Evolutionary conservation across 2,329 filamentous ascomycete species (phyloP), one percentile per base, ranked within the genome.

Genomic region (Neonectria sp.): DNA sequence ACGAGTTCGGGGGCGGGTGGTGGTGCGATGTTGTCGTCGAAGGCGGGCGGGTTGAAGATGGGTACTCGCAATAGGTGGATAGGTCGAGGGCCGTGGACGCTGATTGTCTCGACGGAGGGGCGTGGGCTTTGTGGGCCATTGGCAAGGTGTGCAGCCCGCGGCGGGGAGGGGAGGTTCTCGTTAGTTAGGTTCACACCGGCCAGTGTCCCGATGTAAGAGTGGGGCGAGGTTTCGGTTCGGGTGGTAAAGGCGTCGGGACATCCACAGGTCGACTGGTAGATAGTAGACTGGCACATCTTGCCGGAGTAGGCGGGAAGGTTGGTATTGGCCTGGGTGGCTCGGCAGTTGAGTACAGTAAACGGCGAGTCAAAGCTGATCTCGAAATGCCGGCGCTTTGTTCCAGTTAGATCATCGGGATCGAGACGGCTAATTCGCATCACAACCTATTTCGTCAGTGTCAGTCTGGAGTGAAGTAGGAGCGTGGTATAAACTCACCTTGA

Each of bases 361-460:
- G 95, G 95, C 2, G 95, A 97, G 81, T 98, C 95, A 74, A 98
- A 97, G 72, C 94, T 97, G 75, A 97, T 97, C 80, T 98, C 95
- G 73, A 97, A 98, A 78, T 97, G 95, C 37, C 95, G 89, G 69
- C 95, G 90, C 77, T 95, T 95, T 69, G 84, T 86, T 37, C 87
- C 87, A 1, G 85, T 86, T 0, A 94, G 91, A 75, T 97, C 93
- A 12, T 91, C 90, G 45, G 91, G 88, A 74, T 97, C 95, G 15
- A 92, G 85, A 74, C 94, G 94, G 33, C 95, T 97, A 53, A 98
- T 91, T 59, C 95, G 92, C 90, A 98, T 93, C 68, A 97, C 94
- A 76, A 97, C 94, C 93, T 95, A 68, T 6, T 4, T 3, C 21
- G 35, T 77, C 61, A 75, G 63, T 37, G 25, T 52, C 9, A 6